Evolutionary conservation across 805 yeast genomes (phyloP), one percentile per base, ranked within the genome.

Genomic region (Wickerhamiella brachini): DNA sequence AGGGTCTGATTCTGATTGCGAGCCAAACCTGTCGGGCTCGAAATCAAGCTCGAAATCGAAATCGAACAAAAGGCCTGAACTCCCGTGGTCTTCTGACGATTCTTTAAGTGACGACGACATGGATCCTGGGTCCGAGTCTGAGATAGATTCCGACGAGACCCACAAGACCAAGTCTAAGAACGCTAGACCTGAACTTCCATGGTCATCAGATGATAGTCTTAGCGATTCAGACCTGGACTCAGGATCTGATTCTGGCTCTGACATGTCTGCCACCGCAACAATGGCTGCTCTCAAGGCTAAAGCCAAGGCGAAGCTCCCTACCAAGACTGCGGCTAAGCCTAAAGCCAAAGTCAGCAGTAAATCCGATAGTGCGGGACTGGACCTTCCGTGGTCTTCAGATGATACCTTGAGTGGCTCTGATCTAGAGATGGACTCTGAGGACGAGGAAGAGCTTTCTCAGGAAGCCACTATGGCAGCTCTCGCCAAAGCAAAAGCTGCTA

Each of bases 221-320:
- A 48, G 53, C 20, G 59, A 55, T 12, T 54, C 54, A 2, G 65
- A 57, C n/a, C 49, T 61, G 8, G 64, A 22, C 8, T 18, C 9
- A 20, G 26, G 29, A 2, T 18, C 20, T 12, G 23, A 15, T 2
- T 45, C 47, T 17, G 51, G 21, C 9, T 52, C 44, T 6, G 54
- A 39, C 15, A 52, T 53, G 57, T 48, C 58, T 23, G 59, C 56
- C 8, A 55, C 52, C 21, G 56, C 55, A 17, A 55, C 59, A 2
- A 54, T 57, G 60, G 55, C 55, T 3, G 45, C 51, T 13, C 52
- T 57, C 4, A 51, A 53, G 20, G 57, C 59, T 15, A 29, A 29
- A 7, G 41, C 54, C 20, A 54, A 56, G 42, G 46, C 38, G 5
- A 45, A 47, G 43, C 5, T 15, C 15, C 3, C 3, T 15, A n/a